Evolutionary conservation across 2,329 filamentous ascomycete genomes (phyloP), one percentile per base, ranked within the genome.

Genomic region (Sphaerulina musiva): DNA sequence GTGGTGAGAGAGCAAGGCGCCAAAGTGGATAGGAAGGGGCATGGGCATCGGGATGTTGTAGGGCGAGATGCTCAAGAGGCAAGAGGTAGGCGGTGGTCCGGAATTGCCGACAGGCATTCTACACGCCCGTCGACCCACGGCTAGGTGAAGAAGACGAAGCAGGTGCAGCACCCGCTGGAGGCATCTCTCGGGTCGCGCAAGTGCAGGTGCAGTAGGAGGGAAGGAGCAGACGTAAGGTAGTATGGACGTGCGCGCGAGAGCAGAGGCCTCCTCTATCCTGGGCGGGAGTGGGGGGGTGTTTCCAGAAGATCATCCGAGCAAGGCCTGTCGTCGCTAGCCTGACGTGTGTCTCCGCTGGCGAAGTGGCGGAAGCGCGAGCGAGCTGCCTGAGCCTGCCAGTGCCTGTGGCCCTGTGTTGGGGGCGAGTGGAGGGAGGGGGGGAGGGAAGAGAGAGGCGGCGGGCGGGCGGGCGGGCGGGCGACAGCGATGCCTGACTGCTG

Each of bases 1-100:
- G 48, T 51, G 56, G 46, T 26, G 48, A 48, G 29, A 48, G 26
- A 34, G 46, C 51, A 51, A 57, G 53, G 43, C 34, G 56, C 40
- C 42, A 45, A 47, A 46, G 59, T 52, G 51, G 48, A 56, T 54
- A 36, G 51, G 47, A 54, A 54, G 14, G 14, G 14, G 14, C 14
- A 17, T 17, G 51, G 54, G 48, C 48, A 59, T 59, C 51, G 53
- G 56, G 48, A 47, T 50, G 7, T 48, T 26, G 26, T 6, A 26
- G 26, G 26, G 26, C 26, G 26, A 26, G 26, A 6, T 17, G 14
- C 14, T 4, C 26, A 6, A 6, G 26, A 42, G 55, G 46, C 36
- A 38, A 23, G 26, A 47, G 32, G 40, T 42, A 51, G 40, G 48
- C 38, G 39, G 26, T 41, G 44, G 26, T 14, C 49, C 48, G 48